phyloP scores from a whole-genome alignment of 805 yeast genomes.

The Schizosaccharomyces octosporus region DNA sequence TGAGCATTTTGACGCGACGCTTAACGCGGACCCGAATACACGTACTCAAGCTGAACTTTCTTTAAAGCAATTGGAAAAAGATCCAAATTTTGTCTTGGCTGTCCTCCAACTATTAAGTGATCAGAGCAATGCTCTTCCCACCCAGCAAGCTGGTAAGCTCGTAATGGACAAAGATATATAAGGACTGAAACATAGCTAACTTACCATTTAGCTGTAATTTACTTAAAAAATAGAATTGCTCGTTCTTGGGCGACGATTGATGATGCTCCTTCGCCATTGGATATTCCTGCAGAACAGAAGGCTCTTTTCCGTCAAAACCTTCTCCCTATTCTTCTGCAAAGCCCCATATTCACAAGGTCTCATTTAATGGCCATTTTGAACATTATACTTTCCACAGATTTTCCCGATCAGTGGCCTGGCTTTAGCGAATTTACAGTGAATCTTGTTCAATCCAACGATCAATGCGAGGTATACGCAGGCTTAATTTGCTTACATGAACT shows the following conservation, averaged over 20 bases:
- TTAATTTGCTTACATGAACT: constrained; percentile 46
- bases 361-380: constrained; percentile 25
- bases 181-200: neutral
- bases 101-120: constrained; percentile 48
- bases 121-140: neutral
- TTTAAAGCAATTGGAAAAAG: constrained; percentile 27
- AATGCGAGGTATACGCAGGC: constrained; percentile 37
- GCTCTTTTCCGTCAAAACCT: constrained; percentile 47
- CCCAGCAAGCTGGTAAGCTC: constrained; percentile 23
- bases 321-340: constrained; percentile 31
- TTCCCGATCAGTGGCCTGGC: constrained; percentile 29
- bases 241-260: constrained; percentile 29
- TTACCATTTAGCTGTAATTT: constrained; percentile 29
- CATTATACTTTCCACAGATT: constrained; percentile 27
- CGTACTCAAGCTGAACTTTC: constrained; percentile 49
- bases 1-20: constrained; percentile 48
- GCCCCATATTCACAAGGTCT: constrained; percentile 19
- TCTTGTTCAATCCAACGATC: constrained; percentile 17
- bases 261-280: constrained; percentile 12
- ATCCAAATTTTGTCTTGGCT: constrained; percentile 58
- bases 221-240: constrained; percentile 49
- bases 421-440: constrained; percentile 23
- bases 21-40: constrained; percentile 35
- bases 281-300: constrained; percentile 32
- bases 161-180: neutral